A percentile compares a stretch with the other conserved stretches of the same genome.
phyloP scores from a whole-genome alignment of 2,329 filamentous ascomycete species.

The Stromatinia cepivora region DNA sequence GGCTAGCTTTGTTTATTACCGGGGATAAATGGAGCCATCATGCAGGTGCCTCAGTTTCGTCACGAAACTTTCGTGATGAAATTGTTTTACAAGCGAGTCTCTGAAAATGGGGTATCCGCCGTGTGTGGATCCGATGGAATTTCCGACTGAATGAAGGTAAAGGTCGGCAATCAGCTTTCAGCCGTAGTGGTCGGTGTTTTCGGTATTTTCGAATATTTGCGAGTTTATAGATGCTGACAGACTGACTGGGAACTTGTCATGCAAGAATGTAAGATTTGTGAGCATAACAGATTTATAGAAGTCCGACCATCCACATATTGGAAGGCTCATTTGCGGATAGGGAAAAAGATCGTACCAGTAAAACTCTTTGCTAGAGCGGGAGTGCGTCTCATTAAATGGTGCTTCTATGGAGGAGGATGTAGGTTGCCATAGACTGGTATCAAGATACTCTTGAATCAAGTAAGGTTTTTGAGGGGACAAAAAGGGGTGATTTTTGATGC shows the following conservation, averaged over 20 bases:
- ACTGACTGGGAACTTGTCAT: background rate
- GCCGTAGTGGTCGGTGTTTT: background rate
- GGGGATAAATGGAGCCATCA: background rate
- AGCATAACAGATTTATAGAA: background rate
- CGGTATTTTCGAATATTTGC: background rate
- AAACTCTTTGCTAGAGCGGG: background rate
- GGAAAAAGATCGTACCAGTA: background rate
- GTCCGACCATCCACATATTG: background rate
- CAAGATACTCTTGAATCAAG: background rate
- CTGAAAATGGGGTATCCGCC: background rate
- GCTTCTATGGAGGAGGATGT: background rate
- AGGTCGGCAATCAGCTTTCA: background rate
- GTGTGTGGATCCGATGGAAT: background rate
- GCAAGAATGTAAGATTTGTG: background rate
- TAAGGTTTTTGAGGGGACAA: background rate
- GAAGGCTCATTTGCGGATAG: background rate
- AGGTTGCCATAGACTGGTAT: background rate
- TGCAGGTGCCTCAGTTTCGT: constrained; percentile 8
- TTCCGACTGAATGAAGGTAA: background rate
- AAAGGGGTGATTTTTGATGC: background rate
- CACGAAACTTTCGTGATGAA: too few species aligned
- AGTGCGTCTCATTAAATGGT: background rate
- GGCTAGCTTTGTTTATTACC: background rate
- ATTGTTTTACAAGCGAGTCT: background rate
- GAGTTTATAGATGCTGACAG: background rate